These are phyloP conservation scores for Luffa acutangula DNA, from an alignment of 306 rosid species.

Conservation along the genomic window DNA sequence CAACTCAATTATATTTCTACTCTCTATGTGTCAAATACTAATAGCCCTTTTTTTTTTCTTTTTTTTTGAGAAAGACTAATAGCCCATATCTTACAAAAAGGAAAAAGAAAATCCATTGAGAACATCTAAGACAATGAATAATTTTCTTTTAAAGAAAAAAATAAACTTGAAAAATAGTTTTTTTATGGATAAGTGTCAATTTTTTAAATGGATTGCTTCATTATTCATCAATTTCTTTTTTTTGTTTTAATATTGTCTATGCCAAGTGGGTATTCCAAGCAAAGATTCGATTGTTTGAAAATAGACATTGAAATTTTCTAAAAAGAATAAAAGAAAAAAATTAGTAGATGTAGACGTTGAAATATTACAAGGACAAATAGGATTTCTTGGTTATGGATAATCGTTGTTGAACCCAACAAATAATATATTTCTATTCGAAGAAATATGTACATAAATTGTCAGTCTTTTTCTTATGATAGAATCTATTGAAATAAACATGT, in stretches of 20 bases:
- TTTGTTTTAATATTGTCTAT: neutral
- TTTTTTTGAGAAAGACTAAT: too few species aligned
- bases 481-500: too few species aligned
- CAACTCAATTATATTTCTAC: too few species aligned
- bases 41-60: too few species aligned
- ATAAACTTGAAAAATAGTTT: neutral
- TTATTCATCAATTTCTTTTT: neutral
- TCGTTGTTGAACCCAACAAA: neutral
- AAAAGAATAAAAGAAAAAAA: neutral
- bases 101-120: too few species aligned
- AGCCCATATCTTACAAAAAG: too few species aligned
- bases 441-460: neutral
- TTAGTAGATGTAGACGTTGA: neutral
- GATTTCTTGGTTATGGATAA: neutral
- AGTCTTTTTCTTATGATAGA: too few species aligned
- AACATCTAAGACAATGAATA: too few species aligned
- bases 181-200: neutral
- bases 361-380: neutral
- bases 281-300: neutral
- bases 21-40: too few species aligned
- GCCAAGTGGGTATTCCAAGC: neutral
- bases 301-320: neutral
- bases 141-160: too few species aligned
- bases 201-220: neutral
- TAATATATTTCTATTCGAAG: neutral